Percentiles rank a stretch among this genome's conserved stretches.
Conservation (phyloP, 2,329 filamentous ascomycete species). For the Colletotrichum camelliae region DNA sequence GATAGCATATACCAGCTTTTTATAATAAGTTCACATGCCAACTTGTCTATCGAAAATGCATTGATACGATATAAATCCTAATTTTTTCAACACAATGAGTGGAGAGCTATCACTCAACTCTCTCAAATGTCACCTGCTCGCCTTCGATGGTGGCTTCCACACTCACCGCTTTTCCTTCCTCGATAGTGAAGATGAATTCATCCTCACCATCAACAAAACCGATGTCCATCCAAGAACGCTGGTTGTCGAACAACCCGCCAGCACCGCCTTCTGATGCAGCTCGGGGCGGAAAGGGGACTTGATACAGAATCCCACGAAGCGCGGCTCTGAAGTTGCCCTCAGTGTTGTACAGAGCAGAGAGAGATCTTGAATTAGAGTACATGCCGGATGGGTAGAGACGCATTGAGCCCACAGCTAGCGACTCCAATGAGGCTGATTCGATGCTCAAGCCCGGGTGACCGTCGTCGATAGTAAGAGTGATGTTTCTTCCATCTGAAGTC, state of each 20-base stretch:
- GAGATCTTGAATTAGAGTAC: not conserved
- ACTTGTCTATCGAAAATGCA: no score
- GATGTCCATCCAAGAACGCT: not conserved
- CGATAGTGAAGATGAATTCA: not conserved
- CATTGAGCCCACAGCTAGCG: not conserved
- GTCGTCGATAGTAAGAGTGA: not conserved
- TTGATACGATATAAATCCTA: accelerated
- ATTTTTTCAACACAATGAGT: not conserved
- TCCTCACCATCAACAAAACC: not conserved
- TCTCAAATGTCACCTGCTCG: not conserved
- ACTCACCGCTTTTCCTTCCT: not conserved
- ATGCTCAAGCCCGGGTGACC: not conserved
- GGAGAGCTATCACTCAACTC: not conserved
- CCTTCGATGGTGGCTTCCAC: accelerated
- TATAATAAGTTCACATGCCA: not conserved
- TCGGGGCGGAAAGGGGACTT: not conserved
- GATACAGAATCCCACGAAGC: not conserved
- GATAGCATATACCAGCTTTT: no score
- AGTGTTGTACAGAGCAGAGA: not conserved
- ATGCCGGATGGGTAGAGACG: not conserved
- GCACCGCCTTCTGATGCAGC: not conserved
- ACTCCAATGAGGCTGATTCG: not conserved
- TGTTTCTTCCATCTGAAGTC: not conserved
- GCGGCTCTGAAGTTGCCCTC: not conserved
- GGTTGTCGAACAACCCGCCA: not conserved